Evolutionary conservation across 345 rosid genomes (phyloP).

Genomic region (Murraya koenigii): DNA sequence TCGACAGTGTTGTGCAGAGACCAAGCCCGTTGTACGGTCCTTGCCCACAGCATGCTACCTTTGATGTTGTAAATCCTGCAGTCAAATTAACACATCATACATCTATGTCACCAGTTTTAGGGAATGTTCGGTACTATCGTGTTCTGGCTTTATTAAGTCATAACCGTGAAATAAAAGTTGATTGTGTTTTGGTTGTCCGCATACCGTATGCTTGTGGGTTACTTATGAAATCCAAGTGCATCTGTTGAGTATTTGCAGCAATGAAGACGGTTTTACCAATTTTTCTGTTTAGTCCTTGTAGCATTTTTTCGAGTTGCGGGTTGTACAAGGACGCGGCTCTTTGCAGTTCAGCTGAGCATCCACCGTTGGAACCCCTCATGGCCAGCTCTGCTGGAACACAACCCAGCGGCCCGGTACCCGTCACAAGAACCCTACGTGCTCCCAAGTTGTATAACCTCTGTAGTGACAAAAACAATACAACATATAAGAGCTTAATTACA

Average conservation of each 20-base stretch:
- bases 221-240: constrained; percentile 36
- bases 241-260: constrained; percentile 32
- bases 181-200: background rate
- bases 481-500: background rate
- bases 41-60: constrained; percentile 84
- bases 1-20: constrained; percentile 60
- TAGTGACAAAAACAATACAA: background rate
- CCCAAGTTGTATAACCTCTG: constrained; percentile 42
- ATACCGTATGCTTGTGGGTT: constrained; percentile 47
- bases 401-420: constrained; percentile 54
- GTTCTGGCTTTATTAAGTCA: too few species aligned
- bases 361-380: constrained; percentile 27
- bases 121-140: background rate
- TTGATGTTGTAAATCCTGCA: constrained; percentile 63
- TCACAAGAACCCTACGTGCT: constrained; percentile 42
- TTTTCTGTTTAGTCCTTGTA: constrained; percentile 20
- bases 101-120: background rate
- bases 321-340: constrained; percentile 36
- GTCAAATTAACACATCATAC: background rate
- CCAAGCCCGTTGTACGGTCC: constrained; percentile 78
- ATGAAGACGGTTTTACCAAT: constrained; percentile 31
- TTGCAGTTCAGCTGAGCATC: constrained; percentile 42
- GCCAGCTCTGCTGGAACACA: constrained; percentile 55
- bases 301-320: constrained; percentile 41
- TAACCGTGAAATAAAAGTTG: too few species aligned